Conservation (phyloP, 148 eudicot species). For the Arctostaphylos glauca region DNA sequence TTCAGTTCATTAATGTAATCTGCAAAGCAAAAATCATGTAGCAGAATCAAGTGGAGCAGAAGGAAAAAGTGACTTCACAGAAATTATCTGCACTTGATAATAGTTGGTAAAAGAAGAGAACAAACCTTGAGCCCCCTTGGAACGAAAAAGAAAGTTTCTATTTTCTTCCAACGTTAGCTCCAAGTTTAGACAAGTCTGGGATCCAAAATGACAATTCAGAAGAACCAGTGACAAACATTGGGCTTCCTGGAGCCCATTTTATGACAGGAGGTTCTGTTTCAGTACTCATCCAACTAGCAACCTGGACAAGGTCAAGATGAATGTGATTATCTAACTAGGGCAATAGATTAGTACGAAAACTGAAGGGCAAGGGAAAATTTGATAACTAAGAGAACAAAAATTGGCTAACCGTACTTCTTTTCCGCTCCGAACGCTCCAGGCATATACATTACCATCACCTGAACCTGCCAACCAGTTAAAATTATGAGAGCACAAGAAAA, state of each 20-base stretch:
- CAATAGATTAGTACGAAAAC: not conserved
- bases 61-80: not conserved
- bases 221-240: slow-evolving; percentile 94
- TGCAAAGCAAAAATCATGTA: not conserved
- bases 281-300: slow-evolving; percentile 86
- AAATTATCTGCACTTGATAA: not conserved
- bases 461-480: slow-evolving; percentile 60
- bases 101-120: not conserved
- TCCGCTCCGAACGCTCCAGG: slow-evolving; percentile 94
- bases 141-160: slow-evolving; percentile 23
- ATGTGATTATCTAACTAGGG: not conserved
- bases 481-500: not conserved
- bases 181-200: slow-evolving; percentile 90
- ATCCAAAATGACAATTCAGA: slow-evolving; percentile 88
- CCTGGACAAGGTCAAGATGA: slow-evolving; percentile 40
- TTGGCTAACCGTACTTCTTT: slow-evolving; percentile 64
- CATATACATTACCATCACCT: slow-evolving; percentile 97
- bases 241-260: slow-evolving; percentile 89
- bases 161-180: slow-evolving; percentile 78
- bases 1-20: slow-evolving; percentile 4
- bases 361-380: not conserved
- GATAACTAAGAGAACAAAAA: slow-evolving; percentile 7
- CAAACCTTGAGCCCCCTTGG: not conserved
- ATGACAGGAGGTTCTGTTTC: slow-evolving; percentile 84
- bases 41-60: slow-evolving; percentile 10